These are phyloP conservation scores for Candida ulmi DNA, from an alignment of 805 yeast species.

Conservation along the genomic window DNA sequence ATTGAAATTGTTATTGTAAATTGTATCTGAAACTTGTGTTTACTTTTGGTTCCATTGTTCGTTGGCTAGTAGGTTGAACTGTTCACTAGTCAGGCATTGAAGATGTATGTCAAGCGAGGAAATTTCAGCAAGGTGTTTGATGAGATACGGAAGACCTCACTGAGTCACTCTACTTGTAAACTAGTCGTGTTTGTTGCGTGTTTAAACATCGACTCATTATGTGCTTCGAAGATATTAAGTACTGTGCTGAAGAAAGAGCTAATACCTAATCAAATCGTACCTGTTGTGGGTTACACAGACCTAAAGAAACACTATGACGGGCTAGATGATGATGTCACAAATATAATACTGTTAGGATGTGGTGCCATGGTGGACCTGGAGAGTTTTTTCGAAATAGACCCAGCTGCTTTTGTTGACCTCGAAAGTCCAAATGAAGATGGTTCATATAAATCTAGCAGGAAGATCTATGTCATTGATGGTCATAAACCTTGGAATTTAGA, in stretches of 20 bases:
- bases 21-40: not conserved
- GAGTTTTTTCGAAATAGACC: constrained; percentile 59
- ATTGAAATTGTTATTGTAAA: not conserved
- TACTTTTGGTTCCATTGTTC: no score
- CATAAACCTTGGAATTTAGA: constrained; percentile 97
- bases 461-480: constrained; percentile 81
- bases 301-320: constrained; percentile 54
- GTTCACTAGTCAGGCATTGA: not conserved
- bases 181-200: constrained; percentile 78
- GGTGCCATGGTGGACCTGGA: constrained; percentile 90
- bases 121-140: constrained; percentile 64
- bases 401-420: constrained; percentile 39
- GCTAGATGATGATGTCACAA: constrained; percentile 70
- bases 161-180: constrained; percentile 90
- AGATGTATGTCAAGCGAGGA: constrained; percentile 72
- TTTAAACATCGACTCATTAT: constrained; percentile 84
- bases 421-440: constrained; percentile 23
- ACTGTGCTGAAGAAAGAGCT: constrained; percentile 69
- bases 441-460: constrained; percentile 39
- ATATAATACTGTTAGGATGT: constrained; percentile 81
- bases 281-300: constrained; percentile 89
- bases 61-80: no score
- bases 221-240: constrained; percentile 77
- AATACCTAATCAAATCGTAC: constrained; percentile 82
- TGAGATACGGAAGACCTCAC: constrained; percentile 61